Evolutionary conservation across 768 basidiomycete species (phyloP).

Genomic region (Tricholoma bakamatsutake): DNA sequence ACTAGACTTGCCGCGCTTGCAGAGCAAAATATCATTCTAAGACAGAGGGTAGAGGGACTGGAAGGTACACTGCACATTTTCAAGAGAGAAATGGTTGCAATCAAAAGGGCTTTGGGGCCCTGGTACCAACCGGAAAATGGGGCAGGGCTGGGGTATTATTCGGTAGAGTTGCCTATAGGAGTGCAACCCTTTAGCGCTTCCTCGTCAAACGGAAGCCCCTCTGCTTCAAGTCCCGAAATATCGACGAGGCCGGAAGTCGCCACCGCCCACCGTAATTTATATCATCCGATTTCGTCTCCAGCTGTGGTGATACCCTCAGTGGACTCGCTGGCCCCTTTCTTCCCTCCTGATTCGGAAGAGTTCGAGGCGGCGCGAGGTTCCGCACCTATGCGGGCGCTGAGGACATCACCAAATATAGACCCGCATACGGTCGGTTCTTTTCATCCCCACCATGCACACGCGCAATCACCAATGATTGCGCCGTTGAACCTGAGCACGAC

Average conservation of each 20-base stretch:
- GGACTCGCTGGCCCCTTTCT: slow-evolving; percentile 26
- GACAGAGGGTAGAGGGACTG: slow-evolving; percentile 49
- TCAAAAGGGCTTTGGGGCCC: slow-evolving; percentile 56
- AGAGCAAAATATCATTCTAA: slow-evolving; percentile 62
- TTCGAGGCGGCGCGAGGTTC: not conserved
- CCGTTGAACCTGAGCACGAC: slow-evolving; percentile 59
- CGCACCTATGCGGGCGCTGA: slow-evolving; percentile 3
- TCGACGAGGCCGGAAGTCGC: not conserved
- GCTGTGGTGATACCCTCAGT: not conserved
- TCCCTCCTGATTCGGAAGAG: slow-evolving; percentile 24
- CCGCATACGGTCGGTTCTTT: not conserved
- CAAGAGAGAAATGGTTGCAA: slow-evolving; percentile 49
- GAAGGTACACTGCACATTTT: slow-evolving; percentile 49
- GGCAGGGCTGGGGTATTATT: slow-evolving; percentile 1
- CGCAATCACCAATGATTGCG: slow-evolving; percentile 32
- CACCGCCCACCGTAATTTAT: not conserved
- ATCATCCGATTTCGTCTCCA: not conserved
- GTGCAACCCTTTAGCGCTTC: slow-evolving; percentile 19
- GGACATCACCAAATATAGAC: slow-evolving; percentile 1
- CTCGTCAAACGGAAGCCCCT: slow-evolving; percentile 16
- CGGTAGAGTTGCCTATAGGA: slow-evolving; percentile 20
- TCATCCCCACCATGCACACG: slow-evolving; percentile 6
- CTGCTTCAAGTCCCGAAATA: not conserved
- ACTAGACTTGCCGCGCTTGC: slow-evolving; percentile 35
- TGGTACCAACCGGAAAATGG: slow-evolving; percentile 22